A percentile compares a stretch with the other conserved stretches of the same genome.
Conservation (phyloP, 345 rosid species). For the Hirschfeldia incana region DNA sequence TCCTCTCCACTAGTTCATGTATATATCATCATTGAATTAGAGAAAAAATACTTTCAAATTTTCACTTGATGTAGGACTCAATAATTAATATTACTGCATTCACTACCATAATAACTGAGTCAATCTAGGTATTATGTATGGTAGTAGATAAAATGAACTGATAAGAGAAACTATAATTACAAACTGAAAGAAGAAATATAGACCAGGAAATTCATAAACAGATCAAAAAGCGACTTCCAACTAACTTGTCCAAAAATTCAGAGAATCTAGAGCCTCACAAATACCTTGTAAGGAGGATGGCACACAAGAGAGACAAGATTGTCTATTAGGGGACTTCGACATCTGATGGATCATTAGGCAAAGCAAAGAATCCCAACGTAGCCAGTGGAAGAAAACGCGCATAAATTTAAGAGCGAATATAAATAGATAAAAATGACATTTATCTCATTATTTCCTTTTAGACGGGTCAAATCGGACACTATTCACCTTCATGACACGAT, state of each 20-base stretch:
- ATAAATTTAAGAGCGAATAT: slow-evolving; percentile 5
- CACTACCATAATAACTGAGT: too few species aligned
- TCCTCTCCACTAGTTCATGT: slow-evolving; percentile 85
- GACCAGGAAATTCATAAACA: background rate
- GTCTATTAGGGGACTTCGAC: slow-evolving; percentile 83
- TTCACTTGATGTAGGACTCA: too few species aligned
- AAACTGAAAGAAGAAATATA: too few species aligned
- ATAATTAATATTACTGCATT: too few species aligned
- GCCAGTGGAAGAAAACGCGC: slow-evolving; percentile 56
- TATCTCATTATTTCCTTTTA: background rate
- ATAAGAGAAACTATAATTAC: too few species aligned
- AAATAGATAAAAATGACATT: background rate
- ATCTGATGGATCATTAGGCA: slow-evolving; percentile 84
- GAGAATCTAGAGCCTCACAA: slow-evolving; percentile 24
- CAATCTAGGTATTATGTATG: too few species aligned
- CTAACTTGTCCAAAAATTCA: slow-evolving; percentile 19
- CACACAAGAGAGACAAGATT: slow-evolving; percentile 96
- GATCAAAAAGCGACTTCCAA: background rate
- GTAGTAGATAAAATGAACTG: too few species aligned
- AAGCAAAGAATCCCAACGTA: slow-evolving; percentile 90
- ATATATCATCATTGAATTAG: slow-evolving; percentile 21
- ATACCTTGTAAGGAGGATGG: slow-evolving; percentile 96
- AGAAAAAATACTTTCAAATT: too few species aligned
- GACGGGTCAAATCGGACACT: slow-evolving; percentile 5
- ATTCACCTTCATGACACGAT: slow-evolving; percentile 85